Evolutionary conservation across 2,329 filamentous ascomycete genomes (phyloP), one percentile per base, ranked within the genome.

Genomic region (Diaporthe vexans): DNA sequence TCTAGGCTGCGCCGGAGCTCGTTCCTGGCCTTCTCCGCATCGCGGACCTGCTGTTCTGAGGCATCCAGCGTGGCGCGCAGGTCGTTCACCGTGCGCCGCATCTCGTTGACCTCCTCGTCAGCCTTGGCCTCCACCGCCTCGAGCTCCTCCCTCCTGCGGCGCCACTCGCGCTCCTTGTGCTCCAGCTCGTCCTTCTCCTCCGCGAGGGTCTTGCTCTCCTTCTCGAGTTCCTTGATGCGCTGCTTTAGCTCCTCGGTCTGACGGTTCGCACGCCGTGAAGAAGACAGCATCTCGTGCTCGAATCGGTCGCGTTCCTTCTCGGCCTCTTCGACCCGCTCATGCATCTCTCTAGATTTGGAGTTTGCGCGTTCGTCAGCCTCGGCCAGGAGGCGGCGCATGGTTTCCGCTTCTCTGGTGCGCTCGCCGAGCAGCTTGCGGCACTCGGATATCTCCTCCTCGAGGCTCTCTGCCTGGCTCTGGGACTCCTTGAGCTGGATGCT

Each of bases 221-320:
- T 91, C 84, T 98, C 96, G 0, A 94, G 90, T 76, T 98, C 95
- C 9, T 94, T 91, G 15, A 95, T 88, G 83, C 92, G 94, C 68
- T 88, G 88, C 82, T 93, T 95, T 52, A 98, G 86, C 78, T 98
- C 96, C 81, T 98, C 97, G 4, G 94, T 88, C 85, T 98, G 97
- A 63, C 95, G 89, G 9, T 94, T 91, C 75, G 93, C 92, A 57
- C 94, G 90, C 70, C 96, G 90, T 17, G 93, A 94, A 65, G 94
- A 88, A 0, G 92, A 93, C 79, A 91, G 94, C 3, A 95, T 92
- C 84, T 98, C 95, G 76, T 98, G 95, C 83, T 99, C 96, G 2
- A 95, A 92, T 3, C 95, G 91, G 81, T 99, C 97, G 24, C 97
- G 91, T 83, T 99, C 97, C 81, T 98, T 95, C n/a, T 97, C 89